Conservation (phyloP, 2,329 filamentous ascomycete species). For the Zymoseptoria crescenta region DNA sequence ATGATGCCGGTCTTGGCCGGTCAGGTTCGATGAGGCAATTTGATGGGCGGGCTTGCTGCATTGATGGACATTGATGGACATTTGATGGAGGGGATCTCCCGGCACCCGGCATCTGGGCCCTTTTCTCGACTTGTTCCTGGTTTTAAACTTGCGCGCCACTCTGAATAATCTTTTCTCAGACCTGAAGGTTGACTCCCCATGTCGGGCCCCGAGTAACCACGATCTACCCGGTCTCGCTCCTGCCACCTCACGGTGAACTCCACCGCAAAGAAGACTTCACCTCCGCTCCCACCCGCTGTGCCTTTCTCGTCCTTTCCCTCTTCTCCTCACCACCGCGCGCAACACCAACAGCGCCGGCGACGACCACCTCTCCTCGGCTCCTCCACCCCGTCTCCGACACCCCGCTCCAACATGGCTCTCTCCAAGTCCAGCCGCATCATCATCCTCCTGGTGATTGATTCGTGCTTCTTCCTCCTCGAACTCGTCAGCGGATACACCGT, state of each 20-base stretch:
- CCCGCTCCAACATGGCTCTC: constrained; percentile 58
- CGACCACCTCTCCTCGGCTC: not conserved
- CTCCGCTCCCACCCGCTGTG: too few species aligned
- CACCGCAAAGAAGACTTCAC: too few species aligned
- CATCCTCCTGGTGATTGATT: constrained; percentile 86
- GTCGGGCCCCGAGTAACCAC: too few species aligned
- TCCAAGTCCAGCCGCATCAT: constrained; percentile 89
- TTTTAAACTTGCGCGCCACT: too few species aligned
- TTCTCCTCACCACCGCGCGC: not conserved
- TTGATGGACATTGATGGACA: not conserved
- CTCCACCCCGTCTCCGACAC: not conserved
- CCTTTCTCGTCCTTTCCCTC: not conserved
- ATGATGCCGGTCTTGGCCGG: too few species aligned
- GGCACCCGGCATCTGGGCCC: too few species aligned
- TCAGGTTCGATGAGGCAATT: not conserved
- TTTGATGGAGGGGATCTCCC: not conserved
- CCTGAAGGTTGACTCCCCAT: too few species aligned
- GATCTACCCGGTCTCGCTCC: too few species aligned
- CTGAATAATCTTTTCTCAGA: not conserved
- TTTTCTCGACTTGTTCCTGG: too few species aligned
- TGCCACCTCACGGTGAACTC: too few species aligned
- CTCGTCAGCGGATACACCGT: constrained; percentile 77
- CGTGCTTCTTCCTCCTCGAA: constrained; percentile 83
- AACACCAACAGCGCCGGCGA: not conserved
- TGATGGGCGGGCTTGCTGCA: not conserved